These are phyloP conservation scores for Suhomyces atakaporum DNA, from an alignment of 1,139 yeast species.

Conservation along the genomic window DNA sequence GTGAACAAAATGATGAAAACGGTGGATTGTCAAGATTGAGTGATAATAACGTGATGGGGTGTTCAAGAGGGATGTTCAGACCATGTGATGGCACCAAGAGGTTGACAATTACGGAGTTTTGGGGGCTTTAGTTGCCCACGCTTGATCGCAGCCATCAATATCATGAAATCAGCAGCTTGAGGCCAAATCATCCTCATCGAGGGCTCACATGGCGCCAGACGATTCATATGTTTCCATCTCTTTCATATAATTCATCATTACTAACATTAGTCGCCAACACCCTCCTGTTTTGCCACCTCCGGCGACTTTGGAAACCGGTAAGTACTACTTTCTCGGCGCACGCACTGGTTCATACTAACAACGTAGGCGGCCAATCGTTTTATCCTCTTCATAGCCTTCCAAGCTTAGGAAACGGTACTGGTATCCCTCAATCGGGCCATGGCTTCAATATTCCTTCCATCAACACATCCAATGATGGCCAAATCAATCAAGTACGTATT, in stretches of 20 bases:
- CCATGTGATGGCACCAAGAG: no score
- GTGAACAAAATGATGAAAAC: no score
- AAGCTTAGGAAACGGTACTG: slow-evolving; percentile 48
- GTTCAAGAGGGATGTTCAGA: no score
- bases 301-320: slow-evolving; percentile 53
- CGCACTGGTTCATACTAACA: slow-evolving; percentile 17
- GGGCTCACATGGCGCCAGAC: no score
- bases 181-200: no score
- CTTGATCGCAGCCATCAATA: no score
- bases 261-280: slow-evolving; percentile 45
- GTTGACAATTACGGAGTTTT: no score
- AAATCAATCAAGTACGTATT: slow-evolving; percentile 31
- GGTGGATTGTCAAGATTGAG: not conserved
- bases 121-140: no score
- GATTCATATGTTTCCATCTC: no score
- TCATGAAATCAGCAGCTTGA: no score
- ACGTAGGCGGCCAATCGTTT: slow-evolving; percentile 47
- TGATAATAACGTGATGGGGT: no score
- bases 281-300: slow-evolving; percentile 62
- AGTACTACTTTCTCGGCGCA: slow-evolving; percentile 18
- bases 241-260: no score
- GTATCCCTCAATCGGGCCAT: slow-evolving; percentile 40
- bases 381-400: slow-evolving; percentile 56
- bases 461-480: slow-evolving; percentile 33
- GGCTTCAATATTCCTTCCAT: slow-evolving; percentile 51